A percentile compares a stretch with the other conserved stretches of the same genome.
These are phyloP conservation scores for Pseudocercospora eumusae DNA, from an alignment of 2,329 filamentous ascomycete species.

Conservation along the genomic window DNA sequence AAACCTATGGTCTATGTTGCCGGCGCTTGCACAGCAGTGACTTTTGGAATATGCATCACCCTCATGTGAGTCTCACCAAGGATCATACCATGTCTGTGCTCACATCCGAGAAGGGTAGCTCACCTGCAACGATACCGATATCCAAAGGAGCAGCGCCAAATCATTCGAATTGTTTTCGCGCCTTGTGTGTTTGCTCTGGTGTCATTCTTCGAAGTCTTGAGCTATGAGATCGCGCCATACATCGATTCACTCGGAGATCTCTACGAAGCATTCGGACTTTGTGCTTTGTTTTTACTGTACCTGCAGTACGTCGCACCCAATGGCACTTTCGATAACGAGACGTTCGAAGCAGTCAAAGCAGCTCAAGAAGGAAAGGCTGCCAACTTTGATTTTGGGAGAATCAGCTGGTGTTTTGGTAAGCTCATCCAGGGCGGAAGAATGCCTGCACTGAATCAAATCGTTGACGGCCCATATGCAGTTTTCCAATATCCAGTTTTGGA, in stretches of 20 bases:
- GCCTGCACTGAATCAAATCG: not conserved
- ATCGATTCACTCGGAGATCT: slow-evolving; percentile 33
- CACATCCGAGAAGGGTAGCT: slow-evolving; percentile 11
- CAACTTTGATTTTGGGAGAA: slow-evolving; percentile 26
- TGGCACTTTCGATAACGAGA: slow-evolving; percentile 28
- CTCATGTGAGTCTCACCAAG: slow-evolving; percentile 20
- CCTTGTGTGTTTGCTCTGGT: slow-evolving; percentile 31
- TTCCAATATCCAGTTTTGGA: slow-evolving; percentile 37
- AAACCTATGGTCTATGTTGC: slow-evolving; percentile 29
- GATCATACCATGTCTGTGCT: not conserved
- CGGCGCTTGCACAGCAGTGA: slow-evolving; percentile 22
- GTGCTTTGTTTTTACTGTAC: slow-evolving; percentile 35
- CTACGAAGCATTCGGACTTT: slow-evolving; percentile 37
- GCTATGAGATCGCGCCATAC: slow-evolving; percentile 35
- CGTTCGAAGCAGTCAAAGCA: slow-evolving; percentile 27
- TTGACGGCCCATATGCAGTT: slow-evolving; percentile 14
- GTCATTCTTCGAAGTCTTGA: slow-evolving; percentile 30
- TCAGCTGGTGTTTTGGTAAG: slow-evolving; percentile 29
- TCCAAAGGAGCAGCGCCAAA: slow-evolving; percentile 38
- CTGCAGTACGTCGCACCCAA: slow-evolving; percentile 33
- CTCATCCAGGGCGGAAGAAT: not conserved
- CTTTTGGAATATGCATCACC: slow-evolving; percentile 25
- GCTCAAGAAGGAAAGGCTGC: slow-evolving; percentile 23
- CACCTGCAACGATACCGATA: slow-evolving; percentile 35
- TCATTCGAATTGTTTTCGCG: slow-evolving; percentile 35